Percentiles rank a stretch among this genome's conserved stretches.
phyloP scores from a whole-genome alignment of 495 filamentous ascomycete species.

The Tuber umbilicatum region DNA sequence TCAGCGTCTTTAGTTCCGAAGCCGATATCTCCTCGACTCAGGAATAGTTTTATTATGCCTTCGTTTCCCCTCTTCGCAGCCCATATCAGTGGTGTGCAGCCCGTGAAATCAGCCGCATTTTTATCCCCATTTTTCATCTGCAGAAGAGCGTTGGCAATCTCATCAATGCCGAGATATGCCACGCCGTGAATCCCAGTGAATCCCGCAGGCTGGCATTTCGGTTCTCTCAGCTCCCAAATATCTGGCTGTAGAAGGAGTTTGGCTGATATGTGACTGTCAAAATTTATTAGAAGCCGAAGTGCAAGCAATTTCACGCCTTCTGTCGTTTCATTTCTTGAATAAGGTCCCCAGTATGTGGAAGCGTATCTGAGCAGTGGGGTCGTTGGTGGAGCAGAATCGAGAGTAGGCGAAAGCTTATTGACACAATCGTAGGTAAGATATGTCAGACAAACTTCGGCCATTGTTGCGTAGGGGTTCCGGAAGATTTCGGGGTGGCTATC shows the following conservation, averaged over 20 bases:
- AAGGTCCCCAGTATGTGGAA: not conserved
- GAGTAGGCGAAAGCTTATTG: not conserved
- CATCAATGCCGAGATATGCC: not conserved
- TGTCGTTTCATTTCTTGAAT: not conserved
- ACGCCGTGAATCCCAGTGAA: not conserved
- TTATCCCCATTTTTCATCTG: not conserved
- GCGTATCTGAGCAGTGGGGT: not conserved
- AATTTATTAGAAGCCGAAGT: not conserved
- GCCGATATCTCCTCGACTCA: constrained; percentile 20
- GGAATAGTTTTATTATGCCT: constrained; percentile 36
- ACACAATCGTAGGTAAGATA: not conserved
- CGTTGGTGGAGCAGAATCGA: not conserved
- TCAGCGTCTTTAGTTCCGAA: constrained; percentile 22
- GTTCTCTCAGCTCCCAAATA: accelerated
- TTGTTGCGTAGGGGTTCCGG: not conserved
- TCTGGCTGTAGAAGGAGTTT: not conserved
- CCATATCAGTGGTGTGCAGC: constrained; percentile 31
- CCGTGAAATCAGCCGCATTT: not conserved
- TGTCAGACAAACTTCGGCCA: not conserved
- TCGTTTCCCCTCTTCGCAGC: constrained; percentile 39
- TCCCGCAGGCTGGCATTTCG: not conserved
- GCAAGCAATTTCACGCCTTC: not conserved
- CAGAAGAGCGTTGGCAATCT: not conserved
- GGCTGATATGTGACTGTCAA: not conserved
- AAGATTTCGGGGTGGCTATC: not conserved